A percentile compares a stretch with the other conserved stretches of the same genome.
Evolutionary conservation across 164 flowering plant species (phyloP).

Genomic region (Vitis rotundifolia): DNA sequence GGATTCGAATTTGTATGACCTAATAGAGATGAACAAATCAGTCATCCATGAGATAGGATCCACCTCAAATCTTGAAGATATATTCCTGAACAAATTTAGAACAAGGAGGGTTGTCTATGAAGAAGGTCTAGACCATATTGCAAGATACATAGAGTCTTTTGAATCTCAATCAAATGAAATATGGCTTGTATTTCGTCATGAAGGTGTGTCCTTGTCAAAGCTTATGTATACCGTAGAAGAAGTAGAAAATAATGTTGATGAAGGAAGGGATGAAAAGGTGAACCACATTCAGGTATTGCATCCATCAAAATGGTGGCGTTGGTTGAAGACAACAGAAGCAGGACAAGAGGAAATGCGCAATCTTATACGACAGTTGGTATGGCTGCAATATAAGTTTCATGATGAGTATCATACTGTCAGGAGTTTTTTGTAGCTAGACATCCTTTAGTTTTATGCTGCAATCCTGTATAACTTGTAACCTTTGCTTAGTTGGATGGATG

Average conservation of each 20-base stretch:
- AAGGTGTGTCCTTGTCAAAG: slow-evolving; percentile 87
- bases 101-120: slow-evolving; percentile 35
- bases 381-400: slow-evolving; percentile 5
- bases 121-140: slow-evolving; percentile 92
- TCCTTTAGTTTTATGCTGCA: not conserved
- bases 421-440: not conserved
- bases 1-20: slow-evolving; percentile 15
- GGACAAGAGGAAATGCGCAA: slow-evolving; percentile 87
- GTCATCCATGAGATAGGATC: slow-evolving; percentile 21
- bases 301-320: slow-evolving; percentile 96
- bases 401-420: not conserved
- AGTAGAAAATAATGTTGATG: slow-evolving; percentile 26
- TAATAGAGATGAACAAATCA: slow-evolving; percentile 23
- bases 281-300: slow-evolving; percentile 60
- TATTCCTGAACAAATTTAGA: slow-evolving; percentile 11
- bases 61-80: slow-evolving; percentile 27
- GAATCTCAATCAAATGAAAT: slow-evolving; percentile 91
- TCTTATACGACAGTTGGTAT: slow-evolving; percentile 92
- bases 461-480: no score
- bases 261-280: slow-evolving; percentile 36
- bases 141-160: slow-evolving; percentile 91
- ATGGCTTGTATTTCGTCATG: slow-evolving; percentile 94
- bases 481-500: no score
- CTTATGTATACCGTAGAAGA: slow-evolving; percentile 77
- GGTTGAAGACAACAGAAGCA: slow-evolving; percentile 89